Evolutionary conservation across 192 early-diverging fungal genomes (phyloP).

Genomic region (Chytriomyces sp.): DNA sequence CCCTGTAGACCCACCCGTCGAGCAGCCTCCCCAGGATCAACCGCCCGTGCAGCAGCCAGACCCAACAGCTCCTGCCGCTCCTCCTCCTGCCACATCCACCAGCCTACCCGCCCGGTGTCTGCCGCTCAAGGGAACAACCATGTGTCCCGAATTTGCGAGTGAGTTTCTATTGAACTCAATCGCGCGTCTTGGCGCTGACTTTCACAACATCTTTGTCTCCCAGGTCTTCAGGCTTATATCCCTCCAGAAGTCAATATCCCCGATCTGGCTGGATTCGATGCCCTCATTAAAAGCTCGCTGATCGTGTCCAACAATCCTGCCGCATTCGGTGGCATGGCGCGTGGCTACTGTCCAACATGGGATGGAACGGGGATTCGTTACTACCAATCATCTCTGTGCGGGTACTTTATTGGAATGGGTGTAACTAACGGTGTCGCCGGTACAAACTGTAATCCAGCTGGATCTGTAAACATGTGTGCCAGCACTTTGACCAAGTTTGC

Average conservation of each 20-base stretch:
- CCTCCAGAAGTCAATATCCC: not conserved
- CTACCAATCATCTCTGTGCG: constrained; percentile 7
- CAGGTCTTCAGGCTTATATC: constrained; percentile 10
- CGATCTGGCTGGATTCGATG: constrained; percentile 7
- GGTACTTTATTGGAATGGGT: constrained; percentile 12
- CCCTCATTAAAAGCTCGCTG: not conserved
- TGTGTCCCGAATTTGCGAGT: constrained; percentile 10
- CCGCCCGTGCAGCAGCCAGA: no score
- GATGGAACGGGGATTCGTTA: constrained; percentile 28
- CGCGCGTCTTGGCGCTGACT: not conserved
- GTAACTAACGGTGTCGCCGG: not conserved
- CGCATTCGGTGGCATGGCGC: constrained; percentile 3
- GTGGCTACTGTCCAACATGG: constrained; percentile 15
- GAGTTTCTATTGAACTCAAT: not conserved
- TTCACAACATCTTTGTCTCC: no score
- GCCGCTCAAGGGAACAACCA: not conserved
- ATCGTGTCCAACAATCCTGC: not conserved
- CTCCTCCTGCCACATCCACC: not conserved
- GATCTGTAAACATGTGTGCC: not conserved
- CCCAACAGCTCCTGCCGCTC: not conserved
- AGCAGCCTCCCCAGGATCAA: no score
- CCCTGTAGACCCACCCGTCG: not conserved
- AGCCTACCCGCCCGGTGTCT: not conserved
- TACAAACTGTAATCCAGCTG: not conserved
- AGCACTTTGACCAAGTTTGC: constrained; percentile 11